Conservation (phyloP, 768 basidiomycete species). For the Hemileccinum rubropunctum region DNA sequence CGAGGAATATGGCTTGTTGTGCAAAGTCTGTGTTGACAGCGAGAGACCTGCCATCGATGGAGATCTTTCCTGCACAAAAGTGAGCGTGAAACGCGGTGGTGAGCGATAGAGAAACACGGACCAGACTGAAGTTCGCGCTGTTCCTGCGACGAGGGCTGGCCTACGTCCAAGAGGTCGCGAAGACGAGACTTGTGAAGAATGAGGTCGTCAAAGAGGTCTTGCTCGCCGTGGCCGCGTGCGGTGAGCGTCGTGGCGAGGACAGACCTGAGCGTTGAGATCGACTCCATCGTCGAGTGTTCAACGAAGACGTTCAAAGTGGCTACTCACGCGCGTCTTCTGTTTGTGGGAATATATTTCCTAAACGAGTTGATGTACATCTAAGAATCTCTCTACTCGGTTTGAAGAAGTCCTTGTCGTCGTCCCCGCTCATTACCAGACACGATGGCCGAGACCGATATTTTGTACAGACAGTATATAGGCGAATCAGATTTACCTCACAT, state of each 20-base stretch:
- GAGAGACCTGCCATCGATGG: constrained; percentile 61
- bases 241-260: constrained; percentile 48
- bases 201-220: constrained; percentile 73
- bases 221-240: constrained; percentile 54
- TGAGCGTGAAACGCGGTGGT: background rate
- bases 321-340: background rate
- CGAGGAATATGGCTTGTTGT: constrained; percentile 72
- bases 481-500: constrained; percentile 79
- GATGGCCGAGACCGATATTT: constrained; percentile 36
- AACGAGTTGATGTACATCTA: background rate
- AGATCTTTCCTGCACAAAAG: constrained; percentile 56
- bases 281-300: constrained; percentile 58
- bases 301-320: background rate
- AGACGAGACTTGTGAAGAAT: constrained; percentile 65
- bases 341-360: constrained; percentile 3
- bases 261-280: constrained; percentile 55
- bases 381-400: background rate
- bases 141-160: constrained; percentile 58
- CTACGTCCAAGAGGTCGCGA: constrained; percentile 62
- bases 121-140: constrained; percentile 66
- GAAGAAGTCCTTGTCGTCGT: background rate
- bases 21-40: constrained; percentile 79
- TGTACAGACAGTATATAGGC: constrained; percentile 72
- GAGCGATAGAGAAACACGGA: constrained; percentile 34
- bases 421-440: constrained; percentile 2